Conservation (phyloP, 2,329 filamentous ascomycete species). For the Trichoderma simmonsii region DNA sequence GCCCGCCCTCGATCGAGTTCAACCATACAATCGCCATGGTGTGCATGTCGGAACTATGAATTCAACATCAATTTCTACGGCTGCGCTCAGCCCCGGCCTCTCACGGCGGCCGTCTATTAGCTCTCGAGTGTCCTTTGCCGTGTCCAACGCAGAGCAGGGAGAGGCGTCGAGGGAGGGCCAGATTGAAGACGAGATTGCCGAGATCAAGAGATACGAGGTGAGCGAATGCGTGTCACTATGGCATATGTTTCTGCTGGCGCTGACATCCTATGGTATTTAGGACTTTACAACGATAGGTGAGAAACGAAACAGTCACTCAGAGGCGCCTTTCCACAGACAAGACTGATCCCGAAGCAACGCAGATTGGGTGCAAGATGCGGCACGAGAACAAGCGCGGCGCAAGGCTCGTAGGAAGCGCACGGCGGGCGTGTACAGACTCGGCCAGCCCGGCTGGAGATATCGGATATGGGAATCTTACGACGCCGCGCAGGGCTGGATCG, state of each 20-base stretch:
- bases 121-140: slow-evolving; percentile 64
- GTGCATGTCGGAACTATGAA: slow-evolving; percentile 43
- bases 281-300: slow-evolving; percentile 93
- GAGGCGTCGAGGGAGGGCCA: slow-evolving; percentile 61
- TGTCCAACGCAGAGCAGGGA: slow-evolving; percentile 63
- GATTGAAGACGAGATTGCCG: slow-evolving; percentile 90
- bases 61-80: slow-evolving; percentile 52
- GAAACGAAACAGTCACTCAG: slow-evolving; percentile 13
- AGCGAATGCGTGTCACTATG: slow-evolving; percentile 18
- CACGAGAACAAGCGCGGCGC: slow-evolving; percentile 80
- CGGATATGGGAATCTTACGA: slow-evolving; percentile 85
- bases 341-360: slow-evolving; percentile 30
- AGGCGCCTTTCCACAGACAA: background rate
- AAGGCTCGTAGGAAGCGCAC: slow-evolving; percentile 71
- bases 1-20: background rate
- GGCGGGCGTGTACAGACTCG: slow-evolving; percentile 67
- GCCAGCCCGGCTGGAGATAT: slow-evolving; percentile 72
- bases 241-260: background rate
- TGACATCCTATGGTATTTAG: slow-evolving; percentile 29
- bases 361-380: slow-evolving; percentile 98
- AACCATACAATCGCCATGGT: slow-evolving; percentile 37
- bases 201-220: slow-evolving; percentile 95
- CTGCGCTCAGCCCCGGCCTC: slow-evolving; percentile 33
- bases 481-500: slow-evolving; percentile 96
- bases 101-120: slow-evolving; percentile 54